Base-by-base conservation (phyloP, 2,329 filamentous ascomycete species). In the Diaporthe ilicicola region DNA sequence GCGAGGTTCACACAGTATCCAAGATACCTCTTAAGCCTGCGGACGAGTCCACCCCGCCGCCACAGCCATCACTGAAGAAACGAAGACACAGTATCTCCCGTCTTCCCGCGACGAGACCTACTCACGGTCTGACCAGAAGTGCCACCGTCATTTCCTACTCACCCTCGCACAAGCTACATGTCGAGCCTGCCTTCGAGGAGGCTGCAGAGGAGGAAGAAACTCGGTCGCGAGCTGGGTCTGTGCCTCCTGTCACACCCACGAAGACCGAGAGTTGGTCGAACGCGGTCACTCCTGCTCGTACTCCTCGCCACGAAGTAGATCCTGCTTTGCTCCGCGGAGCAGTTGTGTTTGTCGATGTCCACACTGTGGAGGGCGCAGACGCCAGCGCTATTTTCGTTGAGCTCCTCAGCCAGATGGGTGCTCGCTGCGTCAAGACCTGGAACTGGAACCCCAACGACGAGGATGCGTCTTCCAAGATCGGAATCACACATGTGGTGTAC, bases 401-500 rank as follows among this genome's bases (percentile, higher is more conserved):
- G 75, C 86, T 97, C 8, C 86, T 97, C 27, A 89, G 86, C 10
- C 90, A 94, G 76, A 94, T 97, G 89, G 94, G 94, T 13, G 94
- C 94, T 24, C 88, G 89, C 55, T 94, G 93, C 76, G 87, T 95
- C 53, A 93, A 91, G 81, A 87, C 85, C 17, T 96, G 94, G 94
- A 84, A 84, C 54, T 95, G 93, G 91, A 92, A 91, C 76, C 89
- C 90, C 8, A 81, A 71, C 67, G 82, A 80, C 55, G 83, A 85
- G 17, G 70, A 73, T 12, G 59, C 71, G 15, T 48, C 70, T 29
- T 76, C 77, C 7, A 92, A 90, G 78, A 84, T 94, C 71, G 92
- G 91, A 6, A 93, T 97, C 76, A 97, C 94, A 0, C 94, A 97
- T 77, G 93, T 97, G 9, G 90, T 97, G 8, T 97, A 91, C 85